Conservation (phyloP, 108 stramenopile species). For the Ochromonas danica region DNA sequence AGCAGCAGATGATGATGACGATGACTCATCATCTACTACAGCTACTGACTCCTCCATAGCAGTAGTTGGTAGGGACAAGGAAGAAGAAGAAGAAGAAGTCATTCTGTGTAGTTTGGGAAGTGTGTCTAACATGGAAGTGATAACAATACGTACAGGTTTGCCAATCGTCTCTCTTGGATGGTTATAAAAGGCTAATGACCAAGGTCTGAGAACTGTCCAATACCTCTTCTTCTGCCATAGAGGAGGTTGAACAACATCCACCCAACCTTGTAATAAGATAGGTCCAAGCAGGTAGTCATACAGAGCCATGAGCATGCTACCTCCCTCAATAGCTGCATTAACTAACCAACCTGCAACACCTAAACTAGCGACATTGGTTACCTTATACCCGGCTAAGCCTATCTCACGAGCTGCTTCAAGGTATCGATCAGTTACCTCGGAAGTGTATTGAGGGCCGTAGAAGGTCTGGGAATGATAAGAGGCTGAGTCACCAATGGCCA, state of each 20-base stretch:
- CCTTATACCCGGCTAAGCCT: conserved; percentile 20
- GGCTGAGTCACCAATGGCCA: conserved; percentile 26
- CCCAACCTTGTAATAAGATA: conserved; percentile 10
- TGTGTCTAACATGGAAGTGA: conserved; percentile 21
- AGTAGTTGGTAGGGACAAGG: neutral
- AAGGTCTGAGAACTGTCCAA: conserved; percentile 5
- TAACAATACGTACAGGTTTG: neutral
- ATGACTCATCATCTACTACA: neutral
- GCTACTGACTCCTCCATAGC: neutral
- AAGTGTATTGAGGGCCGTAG: conserved; percentile 6
- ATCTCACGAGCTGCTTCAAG: conserved; percentile 10
- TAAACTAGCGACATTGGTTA: conserved; percentile 3
- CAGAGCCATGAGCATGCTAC: neutral
- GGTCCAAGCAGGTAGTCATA: conserved; percentile 35
- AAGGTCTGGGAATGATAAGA: neutral
- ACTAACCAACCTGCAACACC: neutral
- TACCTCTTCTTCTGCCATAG: neutral
- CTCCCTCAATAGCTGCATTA: neutral
- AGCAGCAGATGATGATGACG: neutral
- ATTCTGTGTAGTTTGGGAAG: neutral
- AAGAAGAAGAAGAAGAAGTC: neutral
- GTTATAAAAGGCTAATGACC: conserved; percentile 26
- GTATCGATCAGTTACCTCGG: neutral
- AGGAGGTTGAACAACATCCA: conserved; percentile 5
- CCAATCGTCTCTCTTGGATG: neutral